phyloP scores from a whole-genome alignment of 1,284 basidiomycete genomes.

The Malassezia restricta region DNA sequence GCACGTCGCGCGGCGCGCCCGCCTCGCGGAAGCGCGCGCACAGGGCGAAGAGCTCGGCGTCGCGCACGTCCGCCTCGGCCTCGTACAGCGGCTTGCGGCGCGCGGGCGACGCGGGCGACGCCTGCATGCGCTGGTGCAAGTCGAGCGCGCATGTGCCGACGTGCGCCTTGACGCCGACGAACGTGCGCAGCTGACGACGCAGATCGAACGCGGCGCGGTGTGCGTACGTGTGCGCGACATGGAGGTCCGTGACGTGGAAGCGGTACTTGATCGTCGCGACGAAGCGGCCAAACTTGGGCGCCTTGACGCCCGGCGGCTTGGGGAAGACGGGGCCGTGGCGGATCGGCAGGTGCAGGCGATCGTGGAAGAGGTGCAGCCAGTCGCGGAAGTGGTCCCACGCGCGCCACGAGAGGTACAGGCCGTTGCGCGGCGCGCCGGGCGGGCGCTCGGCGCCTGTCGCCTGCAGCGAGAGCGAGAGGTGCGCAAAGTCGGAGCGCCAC shows the following conservation, averaged over 20 bases:
- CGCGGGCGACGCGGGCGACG: slow-evolving; percentile 50
- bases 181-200: slow-evolving; percentile 63
- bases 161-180: slow-evolving; percentile 70
- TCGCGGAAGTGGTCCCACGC: slow-evolving; percentile 80
- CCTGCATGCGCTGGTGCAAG: slow-evolving; percentile 82
- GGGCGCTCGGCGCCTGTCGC: slow-evolving; percentile 48
- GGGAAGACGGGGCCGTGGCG: slow-evolving; percentile 74
- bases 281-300: slow-evolving; percentile 79
- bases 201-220: slow-evolving; percentile 66
- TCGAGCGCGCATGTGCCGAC: slow-evolving; percentile 74
- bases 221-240: slow-evolving; percentile 74
- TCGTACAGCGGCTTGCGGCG: slow-evolving; percentile 78
- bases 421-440: slow-evolving; percentile 51
- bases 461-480: slow-evolving; percentile 75
- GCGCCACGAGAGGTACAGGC: slow-evolving; percentile 74
- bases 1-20: slow-evolving; percentile 11
- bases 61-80: slow-evolving; percentile 70
- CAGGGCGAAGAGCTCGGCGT: slow-evolving; percentile 66
- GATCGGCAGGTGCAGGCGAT: slow-evolving; percentile 67
- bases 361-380: slow-evolving; percentile 79
- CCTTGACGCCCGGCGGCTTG: slow-evolving; percentile 52
- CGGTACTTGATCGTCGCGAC: slow-evolving; percentile 88
- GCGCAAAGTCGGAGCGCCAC: slow-evolving; percentile 88
- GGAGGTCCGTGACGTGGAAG: slow-evolving; percentile 64
- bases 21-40: slow-evolving; percentile 57